These are phyloP conservation scores for Polygonum maritimum DNA, from an alignment of 148 eudicot genomes.

Conservation along the genomic window DNA sequence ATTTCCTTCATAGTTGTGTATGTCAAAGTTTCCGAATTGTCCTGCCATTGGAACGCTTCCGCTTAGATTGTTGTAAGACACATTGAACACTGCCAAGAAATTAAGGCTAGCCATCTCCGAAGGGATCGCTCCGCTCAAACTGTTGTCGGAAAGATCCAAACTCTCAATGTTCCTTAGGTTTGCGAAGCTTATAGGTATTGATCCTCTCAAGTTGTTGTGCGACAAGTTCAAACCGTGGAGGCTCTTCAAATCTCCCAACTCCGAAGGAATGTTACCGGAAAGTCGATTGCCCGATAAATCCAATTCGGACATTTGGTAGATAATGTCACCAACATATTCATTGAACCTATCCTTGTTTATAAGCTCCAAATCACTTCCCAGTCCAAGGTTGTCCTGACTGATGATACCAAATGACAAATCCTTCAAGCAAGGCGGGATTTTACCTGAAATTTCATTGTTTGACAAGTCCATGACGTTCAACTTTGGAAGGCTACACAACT, in stretches of 20 bases:
- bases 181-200: conserved; percentile 11
- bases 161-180: conserved; percentile 12
- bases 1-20: conserved; percentile 11
- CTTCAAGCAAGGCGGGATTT: conserved; percentile 15
- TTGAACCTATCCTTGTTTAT: conserved; percentile 3
- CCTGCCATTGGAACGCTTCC: neutral
- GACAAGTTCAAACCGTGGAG: conserved; percentile 8
- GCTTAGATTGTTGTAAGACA: conserved; percentile 13
- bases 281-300: conserved; percentile 16
- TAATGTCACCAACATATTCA: neutral
- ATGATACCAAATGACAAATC: neutral
- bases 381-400: neutral
- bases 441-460: conserved; percentile 8
- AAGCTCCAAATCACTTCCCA: neutral
- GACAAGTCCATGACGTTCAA: conserved; percentile 16
- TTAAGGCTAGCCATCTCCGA: neutral
- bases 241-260: neutral
- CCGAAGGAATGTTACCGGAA: conserved; percentile 10
- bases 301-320: neutral
- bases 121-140: conserved; percentile 9
- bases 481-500: neutral
- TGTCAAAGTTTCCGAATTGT: conserved; percentile 7
- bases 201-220: conserved; percentile 12
- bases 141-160: conserved; percentile 19
- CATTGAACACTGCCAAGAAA: conserved; percentile 10